Percentiles rank a stretch among this genome's conserved stretches.
Conservation (phyloP, 208 protist genomes). For the Balamuthia mandrillaris region DNA sequence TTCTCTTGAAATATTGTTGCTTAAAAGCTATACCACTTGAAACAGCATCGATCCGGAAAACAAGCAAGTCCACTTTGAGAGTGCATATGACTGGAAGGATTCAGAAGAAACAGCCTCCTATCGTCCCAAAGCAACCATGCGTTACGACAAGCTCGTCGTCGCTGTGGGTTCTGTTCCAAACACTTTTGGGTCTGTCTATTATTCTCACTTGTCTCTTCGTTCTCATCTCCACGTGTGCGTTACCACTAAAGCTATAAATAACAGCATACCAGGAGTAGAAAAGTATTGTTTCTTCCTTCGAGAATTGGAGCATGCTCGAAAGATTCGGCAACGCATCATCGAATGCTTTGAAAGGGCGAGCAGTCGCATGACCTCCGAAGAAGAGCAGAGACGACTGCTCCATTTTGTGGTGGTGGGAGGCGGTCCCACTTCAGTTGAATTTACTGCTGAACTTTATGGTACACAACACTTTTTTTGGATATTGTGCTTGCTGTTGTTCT, state of each 20-base stretch:
- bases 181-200: conserved; percentile 12
- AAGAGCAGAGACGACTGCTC: conserved; percentile 56
- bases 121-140: neutral
- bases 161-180: conserved; percentile 25
- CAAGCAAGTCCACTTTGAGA: conserved; percentile 1
- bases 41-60: neutral
- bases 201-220: neutral
- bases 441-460: conserved; percentile 67
- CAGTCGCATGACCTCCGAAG: conserved; percentile 38
- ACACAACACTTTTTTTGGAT: too few relatives aligned
- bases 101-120: neutral
- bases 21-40: too few relatives aligned
- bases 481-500: conserved; percentile 34
- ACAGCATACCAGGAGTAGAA: conserved; percentile 54
- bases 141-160: conserved; percentile 33
- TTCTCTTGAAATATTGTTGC: too few relatives aligned
- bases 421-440: conserved; percentile 72
- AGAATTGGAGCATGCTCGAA: conserved; percentile 50
- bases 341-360: conserved; percentile 52
- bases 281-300: conserved; percentile 68
- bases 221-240: neutral
- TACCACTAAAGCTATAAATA: too few relatives aligned
- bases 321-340: conserved; percentile 48
- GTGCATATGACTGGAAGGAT: neutral
- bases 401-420: conserved; percentile 72